phyloP scores from a whole-genome alignment of 148 eudicot genomes.

The Chenopodium berlandieri region DNA sequence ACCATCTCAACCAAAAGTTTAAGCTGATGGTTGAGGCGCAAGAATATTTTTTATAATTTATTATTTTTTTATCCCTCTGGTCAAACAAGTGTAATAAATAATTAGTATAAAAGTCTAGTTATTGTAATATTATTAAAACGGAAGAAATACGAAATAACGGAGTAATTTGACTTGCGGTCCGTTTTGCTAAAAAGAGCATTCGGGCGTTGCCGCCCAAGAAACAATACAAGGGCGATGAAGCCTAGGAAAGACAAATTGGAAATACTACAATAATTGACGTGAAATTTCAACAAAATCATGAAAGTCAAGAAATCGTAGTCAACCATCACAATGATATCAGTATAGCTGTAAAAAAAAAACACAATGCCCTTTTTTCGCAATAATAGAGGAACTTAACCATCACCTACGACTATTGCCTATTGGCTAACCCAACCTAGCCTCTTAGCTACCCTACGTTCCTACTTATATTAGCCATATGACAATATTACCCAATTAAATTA shows the following conservation, averaged over 20 bases:
- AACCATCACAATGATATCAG: background rate
- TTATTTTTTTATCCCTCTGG: too few relatives aligned
- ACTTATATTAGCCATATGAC: background rate
- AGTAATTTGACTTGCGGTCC: too few relatives aligned
- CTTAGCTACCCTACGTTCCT: background rate
- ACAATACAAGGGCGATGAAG: background rate
- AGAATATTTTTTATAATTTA: too few relatives aligned
- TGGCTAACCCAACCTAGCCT: too few relatives aligned
- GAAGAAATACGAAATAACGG: too few relatives aligned
- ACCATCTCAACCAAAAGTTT: too few relatives aligned
- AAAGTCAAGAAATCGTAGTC: background rate
- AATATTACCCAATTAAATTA: background rate
- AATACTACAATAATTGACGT: too few relatives aligned
- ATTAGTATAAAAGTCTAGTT: too few relatives aligned
- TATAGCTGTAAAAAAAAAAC: background rate
- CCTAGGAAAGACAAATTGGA: background rate
- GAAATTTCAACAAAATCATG: background rate
- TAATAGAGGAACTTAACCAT: background rate
- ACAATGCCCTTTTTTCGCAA: background rate
- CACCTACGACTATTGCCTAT: background rate
- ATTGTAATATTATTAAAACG: too few relatives aligned
- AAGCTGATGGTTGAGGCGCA: too few relatives aligned
- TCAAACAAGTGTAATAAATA: too few relatives aligned
- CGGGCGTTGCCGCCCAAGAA: background rate
- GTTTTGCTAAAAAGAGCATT: too few relatives aligned